Conservation (phyloP, 1,139 yeast species). For the Kurtzmaniella quercitrusa region DNA sequence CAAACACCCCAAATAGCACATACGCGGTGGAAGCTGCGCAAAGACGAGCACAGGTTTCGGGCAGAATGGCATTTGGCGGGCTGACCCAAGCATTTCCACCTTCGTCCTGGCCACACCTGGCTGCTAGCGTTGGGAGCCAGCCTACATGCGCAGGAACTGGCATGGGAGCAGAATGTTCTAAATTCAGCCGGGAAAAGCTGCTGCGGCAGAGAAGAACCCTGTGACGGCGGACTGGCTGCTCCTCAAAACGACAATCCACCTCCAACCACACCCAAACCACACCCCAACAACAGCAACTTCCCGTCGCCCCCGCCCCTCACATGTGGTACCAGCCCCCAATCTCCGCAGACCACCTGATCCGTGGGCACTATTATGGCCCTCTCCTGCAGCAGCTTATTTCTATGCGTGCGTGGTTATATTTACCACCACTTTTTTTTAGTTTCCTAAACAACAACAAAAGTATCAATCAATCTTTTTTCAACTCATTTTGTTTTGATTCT, state of each 20-base stretch:
- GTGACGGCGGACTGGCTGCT: no score
- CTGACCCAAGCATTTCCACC: background rate
- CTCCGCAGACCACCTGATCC: no score
- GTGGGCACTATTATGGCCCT: background rate
- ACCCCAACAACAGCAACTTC: no score
- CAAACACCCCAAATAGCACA: no score
- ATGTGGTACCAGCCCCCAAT: no score
- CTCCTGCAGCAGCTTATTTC: background rate
- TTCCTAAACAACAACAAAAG: background rate
- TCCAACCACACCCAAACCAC: no score
- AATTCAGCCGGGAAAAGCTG: background rate
- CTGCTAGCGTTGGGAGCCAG: background rate
- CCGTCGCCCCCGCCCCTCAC: no score
- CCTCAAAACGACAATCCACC: no score
- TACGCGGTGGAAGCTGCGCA: background rate
- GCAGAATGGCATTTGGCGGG: background rate
- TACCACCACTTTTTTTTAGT: background rate
- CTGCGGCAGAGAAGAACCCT: no score
- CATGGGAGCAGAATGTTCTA: background rate
- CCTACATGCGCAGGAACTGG: background rate
- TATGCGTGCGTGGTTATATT: background rate
- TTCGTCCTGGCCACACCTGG: background rate
- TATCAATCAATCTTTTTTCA: background rate
- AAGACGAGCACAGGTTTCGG: background rate
- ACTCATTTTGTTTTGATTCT: background rate